Base-by-base conservation (phyloP, 495 filamentous ascomycete genomes). In the Lophiostoma macrostomum region DNA sequence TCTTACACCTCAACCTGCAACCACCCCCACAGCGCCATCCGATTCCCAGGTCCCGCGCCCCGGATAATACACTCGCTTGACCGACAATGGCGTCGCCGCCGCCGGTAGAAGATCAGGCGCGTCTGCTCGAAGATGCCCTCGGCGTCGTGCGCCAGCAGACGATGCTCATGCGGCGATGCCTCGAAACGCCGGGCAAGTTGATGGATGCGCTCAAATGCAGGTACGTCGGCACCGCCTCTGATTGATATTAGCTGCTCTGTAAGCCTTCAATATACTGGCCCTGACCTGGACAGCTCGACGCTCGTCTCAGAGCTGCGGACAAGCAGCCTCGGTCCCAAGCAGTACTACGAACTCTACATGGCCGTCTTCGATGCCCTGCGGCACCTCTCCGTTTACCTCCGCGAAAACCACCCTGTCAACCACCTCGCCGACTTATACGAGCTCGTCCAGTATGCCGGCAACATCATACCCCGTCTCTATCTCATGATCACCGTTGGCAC, bases 181-280 rank as follows among this genome's bases (percentile, higher is more conserved):
- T 98, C 41, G 94, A 98, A 67, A 93, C 90, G 7, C 93, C 94
- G 4, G 93, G 93, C 38, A 98, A 98, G 81, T 83, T 98, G 55
- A 98, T 98, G 93, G 93, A 98, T 78, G 93, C 93, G 65, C 81
- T 98, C 60, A 98, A 98, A 72, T 97, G 93, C 89, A 93, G 91
- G 93, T 97, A 72, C 16, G 82, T 35, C 38, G 13, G 28, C 71
- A 48, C 20, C 52, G 24, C 34, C 45, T 20, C 36, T 18, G 14
- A 11, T 28, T 22, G 19, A 8, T 28, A 31, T 14, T 14, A 25
- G 2, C 13, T 16, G 40, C 22, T 16, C 40, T 43, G 8, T 24
- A 13, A 39, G n/a, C 19, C 16, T 6, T n/a, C 25, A 35, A 18
- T 32, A 16, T 50, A 25, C 38, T 61, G 38, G 56, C 29, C 23